Base-by-base conservation (phyloP, 257 asterid genomes). In the Nicotiana sylvestris region DNA sequence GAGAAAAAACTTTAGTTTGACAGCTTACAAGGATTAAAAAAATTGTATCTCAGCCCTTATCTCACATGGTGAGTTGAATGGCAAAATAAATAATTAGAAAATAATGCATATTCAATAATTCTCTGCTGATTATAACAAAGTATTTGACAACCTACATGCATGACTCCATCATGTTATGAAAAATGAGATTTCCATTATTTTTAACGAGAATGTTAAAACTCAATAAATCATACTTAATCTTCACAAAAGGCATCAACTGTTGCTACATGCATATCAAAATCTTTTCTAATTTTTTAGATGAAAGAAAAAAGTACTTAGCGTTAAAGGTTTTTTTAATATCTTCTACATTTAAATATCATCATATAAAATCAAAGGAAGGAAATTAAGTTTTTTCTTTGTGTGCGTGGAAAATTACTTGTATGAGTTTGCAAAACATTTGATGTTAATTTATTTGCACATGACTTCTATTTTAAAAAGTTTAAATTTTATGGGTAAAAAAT, bases 21-120 rank as follows among this genome's bases (percentile, higher is more conserved):
- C 64, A 51, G 27, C 17, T 74, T 49, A 74, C 7, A 74, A 8
- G 5, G 25, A 25, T 49, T 74, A 55, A 74, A 49, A 9, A 6
- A 27, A 74, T 27, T 74, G 43, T 51, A 74, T 51, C 29, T 49
- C 8, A 51, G 43, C 60, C 5, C 64, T 49, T 74, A 74, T 2
- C 43, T 74, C 64, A 74, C 64, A 74, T 27, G 80, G 46, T 74
- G 51, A 51, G 80, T 74, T 74, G 80, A 74, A 27, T 72, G 25
- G 6, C 61, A 25, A 3, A 72, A 25, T 46, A 46, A 72, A 72
- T 74, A 74, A 25, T 2, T 72, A 72, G 60, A 72, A 43, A 43
- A 43, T 46, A 72, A 25, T 46, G 25, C 79, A 46, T 72, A 25
- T 72, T 6, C 61, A 12, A 25, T 74, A 25, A 49, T 11, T 13